These are phyloP conservation scores for Penicillium crustosum DNA, from an alignment of 2,329 filamentous ascomycete species.

Conservation along the genomic window DNA sequence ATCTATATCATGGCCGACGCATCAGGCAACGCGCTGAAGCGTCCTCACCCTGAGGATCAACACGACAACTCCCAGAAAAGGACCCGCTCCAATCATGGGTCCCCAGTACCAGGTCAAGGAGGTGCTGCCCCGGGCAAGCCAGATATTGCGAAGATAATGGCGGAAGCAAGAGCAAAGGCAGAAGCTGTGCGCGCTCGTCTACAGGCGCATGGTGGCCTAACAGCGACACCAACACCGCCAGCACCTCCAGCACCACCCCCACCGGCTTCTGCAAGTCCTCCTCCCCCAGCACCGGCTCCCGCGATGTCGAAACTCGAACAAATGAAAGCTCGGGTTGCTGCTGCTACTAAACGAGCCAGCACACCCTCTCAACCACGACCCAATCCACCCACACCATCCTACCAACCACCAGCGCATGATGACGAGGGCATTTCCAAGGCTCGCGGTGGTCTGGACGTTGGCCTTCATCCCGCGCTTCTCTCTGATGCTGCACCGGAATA, in stretches of 20 bases:
- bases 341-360: conserved; percentile 60
- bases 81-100: conserved; percentile 52
- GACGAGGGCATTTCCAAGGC: conserved; percentile 52
- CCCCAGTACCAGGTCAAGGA: conserved; percentile 44
- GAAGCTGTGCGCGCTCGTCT: conserved; percentile 50
- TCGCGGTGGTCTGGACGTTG: conserved; percentile 70
- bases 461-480: conserved; percentile 72
- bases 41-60: conserved; percentile 50
- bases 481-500: conserved; percentile 49
- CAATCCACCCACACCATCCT: conserved; percentile 37
- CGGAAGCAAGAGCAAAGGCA: conserved; percentile 50
- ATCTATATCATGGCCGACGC: conserved; percentile 43
- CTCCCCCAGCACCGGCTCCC: conserved; percentile 35
- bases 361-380: conserved; percentile 48
- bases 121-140: conserved; percentile 36
- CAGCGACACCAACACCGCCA: conserved; percentile 24
- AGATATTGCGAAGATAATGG: conserved; percentile 50
- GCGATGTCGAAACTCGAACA: conserved; percentile 70
- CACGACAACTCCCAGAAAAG: conserved; percentile 48
- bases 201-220: conserved; percentile 39
- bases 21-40: conserved; percentile 47
- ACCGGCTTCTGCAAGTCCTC: conserved; percentile 36
- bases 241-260: conserved; percentile 24
- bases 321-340: conserved; percentile 76
- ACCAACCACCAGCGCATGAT: conserved; percentile 47